Base-by-base conservation (phyloP, 1,284 basidiomycete species). In the Trichosporon sp. region DNA sequence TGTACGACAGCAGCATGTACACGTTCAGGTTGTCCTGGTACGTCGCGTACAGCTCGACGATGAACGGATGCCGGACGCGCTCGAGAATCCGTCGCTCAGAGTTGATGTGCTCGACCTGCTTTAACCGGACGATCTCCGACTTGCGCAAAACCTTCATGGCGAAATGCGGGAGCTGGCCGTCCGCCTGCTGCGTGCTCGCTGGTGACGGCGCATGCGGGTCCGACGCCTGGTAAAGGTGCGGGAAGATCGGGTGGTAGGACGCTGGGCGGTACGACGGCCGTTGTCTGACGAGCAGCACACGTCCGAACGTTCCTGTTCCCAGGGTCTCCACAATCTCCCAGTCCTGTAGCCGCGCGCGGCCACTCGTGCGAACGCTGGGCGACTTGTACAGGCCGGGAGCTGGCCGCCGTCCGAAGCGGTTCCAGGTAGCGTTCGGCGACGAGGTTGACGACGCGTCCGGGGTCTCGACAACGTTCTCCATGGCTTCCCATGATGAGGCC, bases 101-200 rank as follows among this genome's bases (percentile, higher is more conserved):
- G 75, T 87, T 87, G 79, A 87, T 86, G 74, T 88, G 87, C 76
- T 88, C 86, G 46, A 88, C 85, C 76, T 88, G 87, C 73, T 87
- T 86, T 40, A 88, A 76, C 31, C 85, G 80, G 37, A 88, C 86
- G 68, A 88, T 83, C 72, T 87, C 86, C 4, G 81, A 78, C 77
- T 88, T 88, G 48, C 83, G 80, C 46, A 88, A 77, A 5, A 88
- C 86, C 79, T 88, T 88, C 81, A 87, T 83, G 8, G 86, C 86
- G 76, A 85, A 87, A 70, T 85, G 84, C 0, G 84, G 83, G 65
- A 84, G 72, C 63, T 81, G 80, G 40, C 77, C 78, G 67, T 84
- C 81, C 43, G 82, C 78, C 16, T 80, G 78, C 71, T 78, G 78
- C 4, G 84, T 84, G 7, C 80, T 71, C 12, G 77, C 71, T 0